A percentile compares a stretch with the other conserved stretches of the same genome.
phyloP scores from a whole-genome alignment of 306 rosid genomes.

The Cucumis cinereus region DNA sequence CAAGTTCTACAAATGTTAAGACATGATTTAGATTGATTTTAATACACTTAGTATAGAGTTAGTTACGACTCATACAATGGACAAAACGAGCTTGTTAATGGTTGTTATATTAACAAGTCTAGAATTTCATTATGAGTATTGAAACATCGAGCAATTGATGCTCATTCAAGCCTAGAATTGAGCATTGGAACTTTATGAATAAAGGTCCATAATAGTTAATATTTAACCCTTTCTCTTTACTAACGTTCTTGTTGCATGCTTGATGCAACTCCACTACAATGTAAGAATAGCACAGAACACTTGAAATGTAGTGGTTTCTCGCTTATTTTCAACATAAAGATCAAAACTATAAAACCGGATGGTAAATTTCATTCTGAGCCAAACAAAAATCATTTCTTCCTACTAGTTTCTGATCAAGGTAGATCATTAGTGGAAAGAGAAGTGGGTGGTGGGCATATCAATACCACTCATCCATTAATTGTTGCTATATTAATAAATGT shows the following conservation, averaged over 20 bases:
- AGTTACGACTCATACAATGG: too few species aligned
- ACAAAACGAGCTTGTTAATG: too few species aligned
- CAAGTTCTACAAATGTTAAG: too few species aligned
- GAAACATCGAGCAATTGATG: background rate
- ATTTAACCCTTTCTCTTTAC: background rate
- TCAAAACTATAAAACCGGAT: background rate
- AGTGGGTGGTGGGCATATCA: background rate
- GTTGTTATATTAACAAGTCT: too few species aligned
- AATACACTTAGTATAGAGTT: too few species aligned
- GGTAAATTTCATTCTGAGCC: background rate
- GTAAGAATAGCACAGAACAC: background rate
- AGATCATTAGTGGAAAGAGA: background rate
- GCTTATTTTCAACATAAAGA: background rate
- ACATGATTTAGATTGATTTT: too few species aligned
- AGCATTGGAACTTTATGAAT: background rate
- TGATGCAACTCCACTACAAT: background rate
- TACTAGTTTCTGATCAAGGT: background rate
- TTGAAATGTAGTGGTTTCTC: background rate
- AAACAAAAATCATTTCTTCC: background rate
- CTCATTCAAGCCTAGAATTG: background rate
- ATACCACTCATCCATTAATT: too few species aligned
- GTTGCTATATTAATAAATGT: too few species aligned
- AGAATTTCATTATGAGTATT: too few species aligned
- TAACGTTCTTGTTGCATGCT: background rate
- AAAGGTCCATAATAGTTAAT: background rate